These are phyloP conservation scores for Botrytis fabae DNA, from an alignment of 2,329 filamentous ascomycete species.

Conservation along the genomic window DNA sequence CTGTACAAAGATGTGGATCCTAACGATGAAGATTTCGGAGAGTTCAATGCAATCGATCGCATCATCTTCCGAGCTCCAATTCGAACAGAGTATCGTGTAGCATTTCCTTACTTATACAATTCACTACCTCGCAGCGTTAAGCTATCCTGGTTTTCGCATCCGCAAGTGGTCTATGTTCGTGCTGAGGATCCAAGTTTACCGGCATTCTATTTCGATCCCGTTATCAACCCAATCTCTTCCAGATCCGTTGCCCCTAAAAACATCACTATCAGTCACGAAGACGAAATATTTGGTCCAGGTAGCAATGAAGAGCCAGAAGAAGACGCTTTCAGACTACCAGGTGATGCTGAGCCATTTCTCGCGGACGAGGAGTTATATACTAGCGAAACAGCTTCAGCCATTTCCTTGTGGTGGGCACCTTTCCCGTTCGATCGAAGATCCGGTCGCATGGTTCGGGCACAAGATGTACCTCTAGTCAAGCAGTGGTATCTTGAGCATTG, in stretches of 20 bases:
- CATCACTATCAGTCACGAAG: constrained; percentile 86
- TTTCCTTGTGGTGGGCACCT: constrained; percentile 96
- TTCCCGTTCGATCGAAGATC: constrained; percentile 94
- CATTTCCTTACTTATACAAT: constrained; percentile 94
- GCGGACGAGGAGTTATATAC: constrained; percentile 87
- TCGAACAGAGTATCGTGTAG: constrained; percentile 91
- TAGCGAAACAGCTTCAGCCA: constrained; percentile 84
- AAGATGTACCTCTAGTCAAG: constrained; percentile 95
- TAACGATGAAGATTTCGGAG: constrained; percentile 98
- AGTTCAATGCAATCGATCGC: constrained; percentile 98
- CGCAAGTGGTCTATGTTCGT: constrained; percentile 87
- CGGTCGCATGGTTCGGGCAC: constrained; percentile 91
- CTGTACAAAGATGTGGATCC: constrained; percentile 98
- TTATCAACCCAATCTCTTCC: constrained; percentile 96
- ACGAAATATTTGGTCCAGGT: constrained; percentile 83
- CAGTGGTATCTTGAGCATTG: constrained; percentile 98
- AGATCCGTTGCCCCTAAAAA: constrained; percentile 93
- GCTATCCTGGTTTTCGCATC: constrained; percentile 89
- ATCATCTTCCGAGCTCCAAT: constrained; percentile 98
- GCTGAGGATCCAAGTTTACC: constrained; percentile 86
- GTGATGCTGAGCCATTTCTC: constrained; percentile 81
- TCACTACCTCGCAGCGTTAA: constrained; percentile 92
- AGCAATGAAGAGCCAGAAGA: constrained; percentile 70
- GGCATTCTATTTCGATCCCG: constrained; percentile 96
- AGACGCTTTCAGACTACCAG: constrained; percentile 82